Evolutionary conservation across 805 yeast species (phyloP).

Genomic region (Saturnispora gosingensis): DNA sequence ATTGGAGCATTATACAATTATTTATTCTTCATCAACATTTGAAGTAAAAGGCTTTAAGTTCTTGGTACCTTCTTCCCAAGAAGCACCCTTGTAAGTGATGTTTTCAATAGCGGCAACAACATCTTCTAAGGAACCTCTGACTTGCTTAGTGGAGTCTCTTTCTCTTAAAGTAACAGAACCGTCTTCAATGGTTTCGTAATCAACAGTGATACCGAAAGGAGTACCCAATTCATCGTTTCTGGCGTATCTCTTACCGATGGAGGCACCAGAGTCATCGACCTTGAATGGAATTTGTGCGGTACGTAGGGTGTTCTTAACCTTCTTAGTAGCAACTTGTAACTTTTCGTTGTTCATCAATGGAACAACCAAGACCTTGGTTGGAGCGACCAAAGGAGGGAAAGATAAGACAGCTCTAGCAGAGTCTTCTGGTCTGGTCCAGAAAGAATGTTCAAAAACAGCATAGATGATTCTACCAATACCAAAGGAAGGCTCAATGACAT

Average conservation of each 20-base stretch:
- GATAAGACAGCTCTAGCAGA: slow-evolving; percentile 76
- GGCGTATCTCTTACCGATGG: slow-evolving; percentile 96
- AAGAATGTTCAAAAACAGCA: slow-evolving; percentile 85
- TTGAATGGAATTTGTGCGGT: slow-evolving; percentile 82
- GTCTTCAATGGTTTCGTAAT: slow-evolving; percentile 85
- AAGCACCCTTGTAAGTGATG: slow-evolving; percentile 61
- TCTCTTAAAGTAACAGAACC: slow-evolving; percentile 90
- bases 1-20: neutral
- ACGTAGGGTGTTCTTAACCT: slow-evolving; percentile 65
- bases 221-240: slow-evolving; percentile 98
- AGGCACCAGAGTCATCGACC: slow-evolving; percentile 93
- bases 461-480: slow-evolving; percentile 98
- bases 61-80: slow-evolving; percentile 85
- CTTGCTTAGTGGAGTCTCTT: slow-evolving; percentile 94
- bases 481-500: slow-evolving; percentile 97
- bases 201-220: slow-evolving; percentile 96
- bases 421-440: slow-evolving; percentile 92
- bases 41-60: slow-evolving; percentile 64
- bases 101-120: slow-evolving; percentile 62
- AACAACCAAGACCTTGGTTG: slow-evolving; percentile 91
- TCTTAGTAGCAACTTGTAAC: slow-evolving; percentile 63
- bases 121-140: slow-evolving; percentile 78
- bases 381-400: slow-evolving; percentile 92
- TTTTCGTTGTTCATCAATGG: slow-evolving; percentile 84
- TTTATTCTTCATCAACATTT: slow-evolving; percentile 38